Conservation (phyloP, 306 rosid genomes). For the Luffa acutangula region DNA sequence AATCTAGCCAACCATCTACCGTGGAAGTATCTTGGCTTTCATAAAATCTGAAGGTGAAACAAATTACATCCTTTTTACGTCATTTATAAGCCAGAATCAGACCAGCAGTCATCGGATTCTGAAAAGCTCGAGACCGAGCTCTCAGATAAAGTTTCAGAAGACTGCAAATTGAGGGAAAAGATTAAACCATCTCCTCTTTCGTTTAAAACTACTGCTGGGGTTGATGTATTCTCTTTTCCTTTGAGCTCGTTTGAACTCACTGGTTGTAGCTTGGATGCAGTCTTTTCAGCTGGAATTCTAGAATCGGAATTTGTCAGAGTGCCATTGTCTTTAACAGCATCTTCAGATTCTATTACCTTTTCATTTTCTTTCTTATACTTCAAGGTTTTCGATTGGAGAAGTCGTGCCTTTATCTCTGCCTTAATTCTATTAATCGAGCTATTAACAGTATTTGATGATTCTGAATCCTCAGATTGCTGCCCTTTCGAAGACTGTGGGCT, state of each 20-base stretch:
- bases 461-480: neutral
- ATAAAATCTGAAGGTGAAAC: neutral
- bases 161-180: conserved; percentile 1
- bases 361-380: conserved; percentile 15
- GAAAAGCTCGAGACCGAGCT: neutral
- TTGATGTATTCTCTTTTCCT: conserved; percentile 13
- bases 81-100: neutral
- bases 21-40: neutral
- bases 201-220: neutral
- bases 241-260: neutral
- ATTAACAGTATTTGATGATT: neutral
- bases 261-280: conserved; percentile 2
- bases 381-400: conserved; percentile 15
- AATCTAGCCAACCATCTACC: neutral
- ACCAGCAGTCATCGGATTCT: neutral
- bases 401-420: conserved; percentile 25
- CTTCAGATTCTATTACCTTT: conserved; percentile 8
- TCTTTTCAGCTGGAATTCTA: conserved; percentile 1
- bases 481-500: conserved; percentile 12
- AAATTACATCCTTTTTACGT: neutral
- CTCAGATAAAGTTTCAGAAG: neutral
- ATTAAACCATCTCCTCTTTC: neutral
- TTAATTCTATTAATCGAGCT: conserved; percentile 10
- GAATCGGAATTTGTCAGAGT: neutral
- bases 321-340: neutral